Percentiles rank a stretch among this genome's conserved stretches.
phyloP scores from a whole-genome alignment of 2,329 filamentous ascomycete genomes.

The Knufia petricola region DNA sequence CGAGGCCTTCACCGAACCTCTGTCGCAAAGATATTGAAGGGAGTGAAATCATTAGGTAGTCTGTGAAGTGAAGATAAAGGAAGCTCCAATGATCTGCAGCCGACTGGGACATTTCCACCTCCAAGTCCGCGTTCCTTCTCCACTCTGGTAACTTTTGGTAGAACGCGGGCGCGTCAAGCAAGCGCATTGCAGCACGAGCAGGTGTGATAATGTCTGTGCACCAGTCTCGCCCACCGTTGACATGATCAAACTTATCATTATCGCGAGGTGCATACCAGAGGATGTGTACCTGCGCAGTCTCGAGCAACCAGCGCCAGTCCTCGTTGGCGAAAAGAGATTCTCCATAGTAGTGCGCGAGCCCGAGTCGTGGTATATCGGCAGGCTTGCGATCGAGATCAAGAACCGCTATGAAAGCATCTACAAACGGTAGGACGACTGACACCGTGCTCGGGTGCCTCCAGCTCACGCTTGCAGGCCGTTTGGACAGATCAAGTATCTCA shows the following conservation, averaged over 20 bases:
- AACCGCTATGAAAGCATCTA: conserved; percentile 20
- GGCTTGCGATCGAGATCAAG: conserved; percentile 18
- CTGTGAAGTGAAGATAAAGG: conserved; percentile 1
- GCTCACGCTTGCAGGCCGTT: conserved; percentile 14
- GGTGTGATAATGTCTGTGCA: not conserved
- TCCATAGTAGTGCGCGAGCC: conserved; percentile 19
- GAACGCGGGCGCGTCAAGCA: conserved; percentile 4
- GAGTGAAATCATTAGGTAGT: too few species aligned
- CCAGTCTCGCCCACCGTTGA: not conserved
- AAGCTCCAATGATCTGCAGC: not conserved
- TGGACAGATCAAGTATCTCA: conserved; percentile 22
- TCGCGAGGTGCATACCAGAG: conserved; percentile 20
- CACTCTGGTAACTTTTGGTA: conserved; percentile 2
- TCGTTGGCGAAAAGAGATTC: conserved; percentile 16
- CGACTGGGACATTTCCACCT: not conserved
- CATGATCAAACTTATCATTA: conserved; percentile 22
- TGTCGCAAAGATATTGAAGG: too few species aligned
- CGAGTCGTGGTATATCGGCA: conserved; percentile 20
- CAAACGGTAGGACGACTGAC: conserved; percentile 10
- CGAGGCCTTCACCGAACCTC: too few species aligned
- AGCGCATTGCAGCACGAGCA: conserved; percentile 1
- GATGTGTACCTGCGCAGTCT: conserved; percentile 17
- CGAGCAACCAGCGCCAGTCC: conserved; percentile 1
- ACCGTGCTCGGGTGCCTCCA: not conserved
- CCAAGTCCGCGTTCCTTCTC: conserved; percentile 4